phyloP scores from a whole-genome alignment of 1,139 yeast species.

The Candida albicans region DNA sequence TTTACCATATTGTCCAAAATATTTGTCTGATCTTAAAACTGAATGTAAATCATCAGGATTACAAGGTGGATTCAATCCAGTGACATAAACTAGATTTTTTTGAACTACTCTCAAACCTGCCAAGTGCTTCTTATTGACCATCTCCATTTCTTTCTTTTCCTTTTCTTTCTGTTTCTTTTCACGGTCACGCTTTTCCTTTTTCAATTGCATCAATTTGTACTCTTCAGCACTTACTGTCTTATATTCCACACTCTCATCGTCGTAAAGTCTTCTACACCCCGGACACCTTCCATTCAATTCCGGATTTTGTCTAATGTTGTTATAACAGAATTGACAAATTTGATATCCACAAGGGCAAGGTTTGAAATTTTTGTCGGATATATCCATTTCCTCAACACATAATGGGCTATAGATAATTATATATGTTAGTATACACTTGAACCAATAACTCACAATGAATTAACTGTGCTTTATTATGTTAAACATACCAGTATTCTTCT shows the following conservation, averaged over 20 bases:
- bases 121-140: constrained; percentile 84
- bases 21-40: constrained; percentile 83
- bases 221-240: constrained; percentile 83
- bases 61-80: constrained; percentile 90
- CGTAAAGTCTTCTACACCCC: constrained; percentile 92
- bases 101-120: constrained; percentile 98
- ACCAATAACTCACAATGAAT: not conserved
- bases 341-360: constrained; percentile 99
- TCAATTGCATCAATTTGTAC: constrained; percentile 71
- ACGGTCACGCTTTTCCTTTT: constrained; percentile 76
- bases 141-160: constrained; percentile 89
- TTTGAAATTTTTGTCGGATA: constrained; percentile 91
- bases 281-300: constrained; percentile 96
- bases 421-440: constrained; percentile 21
- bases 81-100: constrained; percentile 94
- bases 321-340: constrained; percentile 96
- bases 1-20: constrained; percentile 97
- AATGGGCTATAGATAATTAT: constrained; percentile 59
- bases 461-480: not conserved
- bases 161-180: constrained; percentile 89
- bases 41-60: constrained; percentile 87
- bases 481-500: constrained; percentile 67
- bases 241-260: constrained; percentile 90
- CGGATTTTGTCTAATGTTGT: constrained; percentile 92
- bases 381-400: constrained; percentile 97